These are phyloP conservation scores for Globisporangium megalacanthum DNA, from an alignment of 352 stramenopile species.

Conservation along the genomic window DNA sequence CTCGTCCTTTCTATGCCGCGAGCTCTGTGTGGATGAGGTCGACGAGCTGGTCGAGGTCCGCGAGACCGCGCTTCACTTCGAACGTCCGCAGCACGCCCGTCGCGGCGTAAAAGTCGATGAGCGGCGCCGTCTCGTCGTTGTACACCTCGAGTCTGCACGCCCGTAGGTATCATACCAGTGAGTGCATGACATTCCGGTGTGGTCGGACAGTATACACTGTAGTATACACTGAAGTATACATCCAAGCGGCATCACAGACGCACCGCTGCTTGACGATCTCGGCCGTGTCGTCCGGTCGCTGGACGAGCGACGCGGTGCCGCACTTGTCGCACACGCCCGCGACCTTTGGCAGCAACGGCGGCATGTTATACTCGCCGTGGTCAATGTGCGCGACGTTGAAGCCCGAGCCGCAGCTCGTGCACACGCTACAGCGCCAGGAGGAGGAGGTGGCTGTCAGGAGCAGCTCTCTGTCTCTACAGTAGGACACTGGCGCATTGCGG, in stretches of 20 bases:
- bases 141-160: constrained; percentile 73
- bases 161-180: not conserved
- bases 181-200: not conserved
- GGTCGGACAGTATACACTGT: too few species aligned
- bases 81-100: constrained; percentile 79
- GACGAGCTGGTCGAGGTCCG: constrained; percentile 74
- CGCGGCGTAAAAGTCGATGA: constrained; percentile 84
- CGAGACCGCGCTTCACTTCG: constrained; percentile 81
- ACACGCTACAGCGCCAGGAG: constrained; percentile 37
- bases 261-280: constrained; percentile 78
- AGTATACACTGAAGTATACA: too few species aligned
- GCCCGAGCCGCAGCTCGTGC: constrained; percentile 70
- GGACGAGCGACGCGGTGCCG: constrained; percentile 61
- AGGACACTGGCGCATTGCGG: not conserved
- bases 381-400: constrained; percentile 90
- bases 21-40: constrained; percentile 63
- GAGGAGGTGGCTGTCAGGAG: not conserved
- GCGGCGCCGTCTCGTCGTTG: constrained; percentile 81
- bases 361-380: constrained; percentile 86
- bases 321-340: constrained; percentile 78
- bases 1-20: not conserved
- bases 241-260: not conserved
- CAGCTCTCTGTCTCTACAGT: not conserved
- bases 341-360: constrained; percentile 83
- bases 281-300: constrained; percentile 75